Evolutionary conservation across 2,329 filamentous ascomycete genomes (phyloP).

Genomic region (Cladosporium sphaerospermum): DNA sequence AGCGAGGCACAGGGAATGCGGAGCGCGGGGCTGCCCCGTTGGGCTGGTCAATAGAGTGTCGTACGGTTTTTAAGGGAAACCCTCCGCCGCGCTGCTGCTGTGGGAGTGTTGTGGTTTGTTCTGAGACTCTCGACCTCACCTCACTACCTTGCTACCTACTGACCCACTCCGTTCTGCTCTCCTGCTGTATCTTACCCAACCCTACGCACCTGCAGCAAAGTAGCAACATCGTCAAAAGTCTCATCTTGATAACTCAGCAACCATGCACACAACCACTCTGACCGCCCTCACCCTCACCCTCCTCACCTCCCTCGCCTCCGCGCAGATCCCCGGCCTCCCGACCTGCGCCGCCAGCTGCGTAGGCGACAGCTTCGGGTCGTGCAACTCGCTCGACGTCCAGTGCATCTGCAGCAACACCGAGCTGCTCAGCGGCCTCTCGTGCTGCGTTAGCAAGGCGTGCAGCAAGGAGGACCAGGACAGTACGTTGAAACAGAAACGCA

Average conservation of each 20-base stretch:
- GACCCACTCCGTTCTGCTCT: too few relatives aligned
- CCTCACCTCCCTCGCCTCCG: conserved; percentile 3
- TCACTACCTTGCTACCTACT: too few relatives aligned
- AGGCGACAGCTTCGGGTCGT: conserved; percentile 32
- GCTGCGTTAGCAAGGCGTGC: conserved; percentile 37
- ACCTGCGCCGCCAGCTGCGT: conserved; percentile 31
- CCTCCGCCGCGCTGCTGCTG: too few relatives aligned
- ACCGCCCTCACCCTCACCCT: conserved; percentile 3
- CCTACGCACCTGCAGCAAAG: too few relatives aligned
- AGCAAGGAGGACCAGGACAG: conserved; percentile 28
- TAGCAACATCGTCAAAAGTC: too few relatives aligned
- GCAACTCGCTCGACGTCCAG: conserved; percentile 32
- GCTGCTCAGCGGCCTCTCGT: conserved; percentile 33
- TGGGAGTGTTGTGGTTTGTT: too few relatives aligned
- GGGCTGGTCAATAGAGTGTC: too few relatives aligned
- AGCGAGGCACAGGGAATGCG: too few relatives aligned
- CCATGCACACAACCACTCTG: conserved; percentile 7
- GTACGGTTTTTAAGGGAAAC: too few relatives aligned
- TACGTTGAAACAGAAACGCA: conserved; percentile 19
- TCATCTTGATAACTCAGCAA: background rate
- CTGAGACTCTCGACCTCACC: too few relatives aligned
- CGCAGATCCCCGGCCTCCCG: conserved; percentile 21
- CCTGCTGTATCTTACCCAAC: too few relatives aligned
- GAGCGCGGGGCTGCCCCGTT: too few relatives aligned
- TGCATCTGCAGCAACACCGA: conserved; percentile 37